A percentile compares a stretch with the other conserved stretches of the same genome.
phyloP scores from a whole-genome alignment of 306 rosid species.

The Leucaena leucocephala region DNA sequence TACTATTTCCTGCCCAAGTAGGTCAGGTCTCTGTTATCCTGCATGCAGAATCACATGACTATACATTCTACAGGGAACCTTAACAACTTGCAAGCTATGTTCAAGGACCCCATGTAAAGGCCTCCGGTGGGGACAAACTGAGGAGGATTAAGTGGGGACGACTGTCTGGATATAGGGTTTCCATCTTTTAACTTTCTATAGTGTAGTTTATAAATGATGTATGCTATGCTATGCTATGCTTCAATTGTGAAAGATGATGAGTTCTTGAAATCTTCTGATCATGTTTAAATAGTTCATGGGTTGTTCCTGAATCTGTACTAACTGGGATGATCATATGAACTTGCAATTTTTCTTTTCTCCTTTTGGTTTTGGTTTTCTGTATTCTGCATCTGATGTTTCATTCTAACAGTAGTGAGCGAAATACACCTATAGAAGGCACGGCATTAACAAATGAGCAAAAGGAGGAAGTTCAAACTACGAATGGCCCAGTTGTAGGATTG shows the following conservation, averaged over 20 bases:
- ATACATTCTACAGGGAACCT: conserved; percentile 29
- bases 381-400: background rate
- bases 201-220: conserved; percentile 42
- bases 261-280: conserved; percentile 41
- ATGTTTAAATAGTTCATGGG: conserved; percentile 44
- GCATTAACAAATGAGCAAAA: background rate
- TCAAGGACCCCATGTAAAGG: conserved; percentile 22
- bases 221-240: conserved; percentile 33
- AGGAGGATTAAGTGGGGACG: conserved; percentile 44
- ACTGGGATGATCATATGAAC: background rate
- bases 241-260: conserved; percentile 40
- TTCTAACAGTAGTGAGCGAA: background rate
- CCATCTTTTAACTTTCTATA: conserved; percentile 25
- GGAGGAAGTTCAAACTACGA: background rate
- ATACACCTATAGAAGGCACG: background rate
- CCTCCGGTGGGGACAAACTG: conserved; percentile 32
- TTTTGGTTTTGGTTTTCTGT: background rate
- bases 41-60: conserved; percentile 35
- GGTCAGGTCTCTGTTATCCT: conserved; percentile 40
- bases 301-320: conserved; percentile 10
- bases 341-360: background rate
- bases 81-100: conserved; percentile 38
- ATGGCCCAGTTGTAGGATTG: background rate
- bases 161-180: conserved; percentile 44
- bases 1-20: conserved; percentile 48